Percentiles rank a stretch among this genome's conserved stretches.
phyloP scores from a whole-genome alignment of 345 rosid genomes.

The Dovyalis caffra region DNA sequence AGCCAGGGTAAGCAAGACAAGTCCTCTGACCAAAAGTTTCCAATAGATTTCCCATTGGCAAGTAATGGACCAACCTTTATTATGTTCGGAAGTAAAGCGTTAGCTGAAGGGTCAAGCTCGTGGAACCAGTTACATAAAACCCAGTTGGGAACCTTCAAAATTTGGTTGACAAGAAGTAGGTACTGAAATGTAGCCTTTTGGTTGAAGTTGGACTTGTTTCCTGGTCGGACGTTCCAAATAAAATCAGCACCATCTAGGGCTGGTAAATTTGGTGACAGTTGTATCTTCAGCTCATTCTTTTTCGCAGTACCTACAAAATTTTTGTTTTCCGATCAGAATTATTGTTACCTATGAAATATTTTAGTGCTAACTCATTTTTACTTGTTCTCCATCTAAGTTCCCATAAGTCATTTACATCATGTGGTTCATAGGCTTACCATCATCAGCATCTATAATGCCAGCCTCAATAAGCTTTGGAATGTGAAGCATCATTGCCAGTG shows the following conservation, averaged over 20 bases:
- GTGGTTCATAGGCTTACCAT: background rate
- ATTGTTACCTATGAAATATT: background rate
- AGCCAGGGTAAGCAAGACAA: constrained; percentile 12
- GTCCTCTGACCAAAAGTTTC: constrained; percentile 8
- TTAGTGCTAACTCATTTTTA: too few relatives aligned
- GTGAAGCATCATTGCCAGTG: constrained; percentile 15
- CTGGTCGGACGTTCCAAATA: background rate
- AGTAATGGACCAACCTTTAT: background rate
- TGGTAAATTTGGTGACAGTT: background rate
- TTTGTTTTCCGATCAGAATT: background rate
- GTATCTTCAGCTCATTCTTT: background rate
- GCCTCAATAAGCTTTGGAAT: constrained; percentile 22
- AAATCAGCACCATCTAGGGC: background rate
- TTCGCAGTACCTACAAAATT: constrained; percentile 4
- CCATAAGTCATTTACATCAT: background rate
- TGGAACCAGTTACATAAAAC: constrained; percentile 11
- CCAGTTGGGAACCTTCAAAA: background rate
- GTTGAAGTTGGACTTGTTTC: background rate
- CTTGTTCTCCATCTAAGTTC: too few relatives aligned
- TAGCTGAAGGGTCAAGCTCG: constrained; percentile 7
- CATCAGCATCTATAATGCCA: constrained; percentile 25
- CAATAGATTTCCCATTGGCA: background rate
- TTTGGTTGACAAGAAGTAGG: background rate
- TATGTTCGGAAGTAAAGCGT: background rate
- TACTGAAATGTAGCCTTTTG: background rate